Conservation (phyloP, 164 flowering plant genomes). For the Umbilicus rupestris region DNA sequence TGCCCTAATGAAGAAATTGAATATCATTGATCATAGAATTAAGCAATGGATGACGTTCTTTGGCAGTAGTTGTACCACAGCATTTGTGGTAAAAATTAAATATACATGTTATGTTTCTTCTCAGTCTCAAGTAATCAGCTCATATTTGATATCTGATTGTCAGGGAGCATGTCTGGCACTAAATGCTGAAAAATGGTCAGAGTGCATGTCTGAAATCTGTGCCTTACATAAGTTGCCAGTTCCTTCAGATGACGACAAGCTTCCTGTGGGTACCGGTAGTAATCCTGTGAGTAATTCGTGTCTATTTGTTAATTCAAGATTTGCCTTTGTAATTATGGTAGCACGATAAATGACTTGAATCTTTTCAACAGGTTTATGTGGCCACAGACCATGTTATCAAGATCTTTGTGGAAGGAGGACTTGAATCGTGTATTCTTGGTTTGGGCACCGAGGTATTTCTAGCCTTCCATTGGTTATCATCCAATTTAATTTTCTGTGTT, state of each 20-base stretch:
- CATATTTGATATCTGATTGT: not conserved
- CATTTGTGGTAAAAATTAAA: not conserved
- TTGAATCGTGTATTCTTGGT: slow-evolving; percentile 60
- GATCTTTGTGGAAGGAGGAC: slow-evolving; percentile 79
- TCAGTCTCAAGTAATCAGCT: not conserved
- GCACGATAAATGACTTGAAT: not conserved
- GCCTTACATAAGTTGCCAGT: slow-evolving; percentile 47
- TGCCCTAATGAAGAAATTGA: not conserved
- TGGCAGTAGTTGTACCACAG: not conserved
- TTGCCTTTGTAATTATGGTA: not conserved
- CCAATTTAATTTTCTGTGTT: not conserved
- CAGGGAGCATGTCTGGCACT: slow-evolving; percentile 89
- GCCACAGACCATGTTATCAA: slow-evolving; percentile 53
- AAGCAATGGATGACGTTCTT: not conserved
- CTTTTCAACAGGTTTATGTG: slow-evolving; percentile 57
- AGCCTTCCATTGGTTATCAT: not conserved
- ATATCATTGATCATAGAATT: not conserved
- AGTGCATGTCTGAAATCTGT: slow-evolving; percentile 48
- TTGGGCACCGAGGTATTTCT: slow-evolving; percentile 76
- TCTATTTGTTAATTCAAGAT: not conserved
- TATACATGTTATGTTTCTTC: not conserved
- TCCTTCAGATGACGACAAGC: slow-evolving; percentile 54
- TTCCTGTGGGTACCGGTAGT: slow-evolving; percentile 96
- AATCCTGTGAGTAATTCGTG: slow-evolving; percentile 66
- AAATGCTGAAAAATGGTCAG: slow-evolving; percentile 61